A percentile compares a stretch with the other conserved stretches of the same genome.
These are phyloP conservation scores for Coemansia umbellata DNA, from an alignment of 192 early-diverging fungal species.

Conservation along the genomic window DNA sequence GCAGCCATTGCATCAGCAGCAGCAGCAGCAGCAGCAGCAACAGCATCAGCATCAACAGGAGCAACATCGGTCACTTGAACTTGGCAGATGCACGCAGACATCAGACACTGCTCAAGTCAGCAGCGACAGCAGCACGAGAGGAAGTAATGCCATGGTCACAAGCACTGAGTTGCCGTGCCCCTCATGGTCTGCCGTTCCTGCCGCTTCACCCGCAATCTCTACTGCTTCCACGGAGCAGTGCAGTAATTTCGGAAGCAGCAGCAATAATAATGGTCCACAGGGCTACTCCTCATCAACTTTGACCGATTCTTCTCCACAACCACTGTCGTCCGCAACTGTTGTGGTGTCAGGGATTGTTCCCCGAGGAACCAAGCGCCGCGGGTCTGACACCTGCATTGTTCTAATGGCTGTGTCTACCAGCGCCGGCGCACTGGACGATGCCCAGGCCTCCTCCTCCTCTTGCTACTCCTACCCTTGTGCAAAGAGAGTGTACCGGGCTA, in stretches of 20 bases:
- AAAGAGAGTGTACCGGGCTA: slow-evolving; percentile 1
- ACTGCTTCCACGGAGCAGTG: background rate
- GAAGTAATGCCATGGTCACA: slow-evolving; percentile 5
- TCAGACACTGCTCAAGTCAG: slow-evolving; percentile 7
- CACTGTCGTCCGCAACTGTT: background rate
- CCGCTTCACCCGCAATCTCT: background rate
- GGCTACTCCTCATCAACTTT: background rate
- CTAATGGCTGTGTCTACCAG: slow-evolving; percentile 21
- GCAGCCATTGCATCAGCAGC: slow-evolving; percentile 1
- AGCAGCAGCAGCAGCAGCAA: slow-evolving; percentile 10
- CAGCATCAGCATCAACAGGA: slow-evolving; percentile 3
- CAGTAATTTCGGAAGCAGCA: background rate
- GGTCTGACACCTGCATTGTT: slow-evolving; percentile 38
- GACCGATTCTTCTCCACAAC: background rate
- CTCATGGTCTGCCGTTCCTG: slow-evolving; percentile 3
- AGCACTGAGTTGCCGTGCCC: background rate
- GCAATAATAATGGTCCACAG: no score
- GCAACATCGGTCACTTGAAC: slow-evolving; percentile 5
- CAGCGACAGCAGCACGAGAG: slow-evolving; percentile 1
- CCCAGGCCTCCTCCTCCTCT: background rate
- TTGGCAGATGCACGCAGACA: slow-evolving; percentile 8
- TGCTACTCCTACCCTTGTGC: background rate
- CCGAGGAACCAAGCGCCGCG: slow-evolving; percentile 45
- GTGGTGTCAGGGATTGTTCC: background rate
- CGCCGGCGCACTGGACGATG: background rate